These are phyloP conservation scores for Haplosporangium sp. DNA, from an alignment of 371 early-diverging fungal genomes.

Conservation along the genomic window DNA sequence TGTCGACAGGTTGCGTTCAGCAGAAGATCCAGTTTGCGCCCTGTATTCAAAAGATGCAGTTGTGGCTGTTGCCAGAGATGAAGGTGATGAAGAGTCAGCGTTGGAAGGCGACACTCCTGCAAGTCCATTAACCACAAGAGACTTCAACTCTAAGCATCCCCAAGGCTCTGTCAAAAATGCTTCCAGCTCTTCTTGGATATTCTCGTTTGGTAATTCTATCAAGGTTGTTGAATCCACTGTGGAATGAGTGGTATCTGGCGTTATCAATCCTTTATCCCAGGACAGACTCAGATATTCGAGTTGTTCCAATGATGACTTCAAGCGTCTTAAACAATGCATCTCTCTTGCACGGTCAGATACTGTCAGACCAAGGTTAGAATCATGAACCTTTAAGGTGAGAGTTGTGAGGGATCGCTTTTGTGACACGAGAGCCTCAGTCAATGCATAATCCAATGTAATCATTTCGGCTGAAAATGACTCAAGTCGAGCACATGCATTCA, in stretches of 20 bases:
- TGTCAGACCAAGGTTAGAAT: conserved; percentile 6
- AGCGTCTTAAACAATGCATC: conserved; percentile 23
- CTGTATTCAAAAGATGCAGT: neutral
- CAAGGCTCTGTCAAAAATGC: conserved; percentile 32
- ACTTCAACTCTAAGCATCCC: conserved; percentile 13
- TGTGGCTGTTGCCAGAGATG: neutral
- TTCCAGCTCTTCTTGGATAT: conserved; percentile 17
- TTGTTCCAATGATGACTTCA: conserved; percentile 22
- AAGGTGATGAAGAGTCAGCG: neutral
- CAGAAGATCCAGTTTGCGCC: neutral
- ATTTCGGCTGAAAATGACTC: conserved; percentile 36
- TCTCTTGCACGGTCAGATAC: conserved; percentile 13
- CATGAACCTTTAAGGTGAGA: conserved; percentile 14
- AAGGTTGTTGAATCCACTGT: neutral
- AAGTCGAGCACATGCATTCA: conserved; percentile 19
- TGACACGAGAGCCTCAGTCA: conserved; percentile 29
- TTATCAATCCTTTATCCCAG: conserved; percentile 12
- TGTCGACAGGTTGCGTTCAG: neutral
- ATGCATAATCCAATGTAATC: conserved; percentile 16
- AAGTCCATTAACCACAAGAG: conserved; percentile 9
- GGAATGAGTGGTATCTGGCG: neutral
- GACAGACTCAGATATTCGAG: conserved; percentile 20
- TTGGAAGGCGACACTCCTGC: neutral
- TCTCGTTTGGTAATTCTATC: neutral
- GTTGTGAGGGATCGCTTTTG: conserved; percentile 11